Evolutionary conservation across 2,329 filamentous ascomycete genomes (phyloP), one percentile per base, ranked within the genome.

Genomic region (Xylaria multiplex): DNA sequence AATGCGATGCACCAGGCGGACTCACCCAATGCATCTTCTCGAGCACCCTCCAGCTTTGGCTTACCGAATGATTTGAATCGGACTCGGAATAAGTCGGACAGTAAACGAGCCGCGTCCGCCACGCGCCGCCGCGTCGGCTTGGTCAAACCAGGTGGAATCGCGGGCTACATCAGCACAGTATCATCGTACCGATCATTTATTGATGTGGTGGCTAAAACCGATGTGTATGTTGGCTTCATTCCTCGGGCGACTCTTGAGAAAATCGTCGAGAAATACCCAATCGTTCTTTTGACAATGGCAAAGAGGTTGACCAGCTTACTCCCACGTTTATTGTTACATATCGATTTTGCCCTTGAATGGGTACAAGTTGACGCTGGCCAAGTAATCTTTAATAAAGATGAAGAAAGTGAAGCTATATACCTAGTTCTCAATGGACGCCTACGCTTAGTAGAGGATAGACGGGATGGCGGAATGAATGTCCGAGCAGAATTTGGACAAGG

Each of bases 341-440:
- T 99, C 69, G 96, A 99, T 78, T 99, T 99, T 80, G 96, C 96
- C 3, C 84, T 99, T 19, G 96, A 99, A 81, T 99, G 96, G 96
- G 90, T 97, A 2, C 96, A 99, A 76, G 93, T 99, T 67, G 93
- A 93, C 78, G 93, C 96, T 3, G 94, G 96, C 0, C 93, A 99
- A 76, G 92, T 97, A 9, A 92, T 99, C 42, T 97, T 96, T 77
- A 93, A 97, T 71, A 92, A 97, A 78, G 90, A 90, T 2, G 94
- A 99, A 71, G 96, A 98, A 71, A 99, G 96, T 74, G 96, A 99
- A 78, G 95, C 96, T 1, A 99, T 99, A 46, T 99, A 98, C 74
- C 94, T 99, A 67, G 96, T 99, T 1, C 85, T 99, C 16, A 99
- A 99, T 72, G 96, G 96, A 9, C 91, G 96, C 16, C 80, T 99